These are phyloP conservation scores for Penicillium antarcticum DNA, from an alignment of 495 filamentous ascomycete genomes.

Conservation along the genomic window DNA sequence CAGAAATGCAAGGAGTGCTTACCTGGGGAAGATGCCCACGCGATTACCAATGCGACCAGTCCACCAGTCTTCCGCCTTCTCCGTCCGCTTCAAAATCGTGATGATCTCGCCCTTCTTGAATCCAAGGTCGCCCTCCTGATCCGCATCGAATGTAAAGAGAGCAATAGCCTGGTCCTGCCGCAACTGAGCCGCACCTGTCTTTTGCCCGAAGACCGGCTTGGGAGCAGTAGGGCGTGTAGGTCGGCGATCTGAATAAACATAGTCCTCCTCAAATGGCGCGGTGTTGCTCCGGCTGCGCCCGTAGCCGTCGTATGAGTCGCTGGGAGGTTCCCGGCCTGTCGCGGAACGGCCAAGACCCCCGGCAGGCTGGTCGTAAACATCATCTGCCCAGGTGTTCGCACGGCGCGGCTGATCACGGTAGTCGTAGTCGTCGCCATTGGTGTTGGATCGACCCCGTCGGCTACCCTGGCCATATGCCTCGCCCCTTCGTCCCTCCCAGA, in stretches of 20 bases:
- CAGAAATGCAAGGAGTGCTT: constrained; percentile 11
- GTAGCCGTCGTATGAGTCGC: constrained; percentile 50
- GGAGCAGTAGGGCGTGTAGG: constrained; percentile 72
- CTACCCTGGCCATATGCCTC: constrained; percentile 73
- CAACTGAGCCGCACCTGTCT: constrained; percentile 53
- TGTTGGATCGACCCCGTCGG: constrained; percentile 55
- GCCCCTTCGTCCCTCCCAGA: constrained; percentile 85
- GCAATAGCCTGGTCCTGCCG: constrained; percentile 85
- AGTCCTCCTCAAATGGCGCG: constrained; percentile 50
- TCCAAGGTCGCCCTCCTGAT: constrained; percentile 86
- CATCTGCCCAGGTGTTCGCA: constrained; percentile 83
- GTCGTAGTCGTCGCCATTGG: constrained; percentile 51
- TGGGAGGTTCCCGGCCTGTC: constrained; percentile 41
- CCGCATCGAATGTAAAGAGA: constrained; percentile 87
- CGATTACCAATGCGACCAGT: constrained; percentile 63
- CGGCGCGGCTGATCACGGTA: constrained; percentile 65
- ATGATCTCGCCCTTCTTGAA: constrained; percentile 99
- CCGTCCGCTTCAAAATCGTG: constrained; percentile 95
- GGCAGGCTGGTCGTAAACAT: constrained; percentile 71
- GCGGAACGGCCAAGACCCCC: constrained; percentile 49
- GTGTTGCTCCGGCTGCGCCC: constrained; percentile 46
- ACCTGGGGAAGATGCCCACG: constrained; percentile 62
- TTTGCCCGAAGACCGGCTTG: constrained; percentile 76
- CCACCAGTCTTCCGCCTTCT: constrained; percentile 89
- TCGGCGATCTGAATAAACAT: constrained; percentile 56